Conservation (phyloP, 768 basidiomycete species). For the button mushroom (Agaricus bisporus) region DNA sequence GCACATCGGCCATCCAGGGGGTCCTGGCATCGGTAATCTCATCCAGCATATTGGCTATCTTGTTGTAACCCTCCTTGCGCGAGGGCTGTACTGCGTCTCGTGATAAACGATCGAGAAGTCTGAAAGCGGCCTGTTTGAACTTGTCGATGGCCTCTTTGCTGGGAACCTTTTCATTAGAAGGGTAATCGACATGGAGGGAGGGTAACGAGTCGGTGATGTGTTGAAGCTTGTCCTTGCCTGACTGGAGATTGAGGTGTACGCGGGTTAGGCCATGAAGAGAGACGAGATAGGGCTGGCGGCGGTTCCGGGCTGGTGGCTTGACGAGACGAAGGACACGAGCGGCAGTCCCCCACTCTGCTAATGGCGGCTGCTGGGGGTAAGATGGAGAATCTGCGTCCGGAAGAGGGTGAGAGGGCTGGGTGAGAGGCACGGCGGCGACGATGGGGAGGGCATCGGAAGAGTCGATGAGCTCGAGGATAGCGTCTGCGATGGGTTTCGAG, state of each 20-base stretch:
- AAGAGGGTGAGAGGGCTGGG: slow-evolving; percentile 15
- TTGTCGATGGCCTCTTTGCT: slow-evolving; percentile 50
- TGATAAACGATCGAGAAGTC: slow-evolving; percentile 61
- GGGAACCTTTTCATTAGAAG: slow-evolving; percentile 39
- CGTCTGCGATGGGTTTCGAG: slow-evolving; percentile 52
- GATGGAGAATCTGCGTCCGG: neutral
- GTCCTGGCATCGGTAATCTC: slow-evolving; percentile 59
- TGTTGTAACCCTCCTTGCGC: slow-evolving; percentile 61
- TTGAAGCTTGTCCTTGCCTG: slow-evolving; percentile 20
- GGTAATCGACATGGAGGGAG: slow-evolving; percentile 42
- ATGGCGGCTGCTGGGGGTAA: slow-evolving; percentile 12
- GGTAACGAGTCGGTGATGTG: slow-evolving; percentile 25
- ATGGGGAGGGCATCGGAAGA: slow-evolving; percentile 65
- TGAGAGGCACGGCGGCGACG: slow-evolving; percentile 60
- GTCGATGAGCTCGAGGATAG: slow-evolving; percentile 60
- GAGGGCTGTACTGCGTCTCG: slow-evolving; percentile 41
- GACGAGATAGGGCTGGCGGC: slow-evolving; percentile 58
- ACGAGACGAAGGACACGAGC: slow-evolving; percentile 69
- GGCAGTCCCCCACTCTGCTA: slow-evolving; percentile 57
- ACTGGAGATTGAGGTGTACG: slow-evolving; percentile 41
- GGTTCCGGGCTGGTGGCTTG: slow-evolving; percentile 49
- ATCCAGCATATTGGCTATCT: slow-evolving; percentile 67
- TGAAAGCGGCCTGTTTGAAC: slow-evolving; percentile 64
- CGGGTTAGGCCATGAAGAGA: slow-evolving; percentile 70
- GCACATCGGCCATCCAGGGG: slow-evolving; percentile 73